Evolutionary conservation across 306 rosid species (phyloP).

Genomic region (Hylodesmum podocarpum): DNA sequence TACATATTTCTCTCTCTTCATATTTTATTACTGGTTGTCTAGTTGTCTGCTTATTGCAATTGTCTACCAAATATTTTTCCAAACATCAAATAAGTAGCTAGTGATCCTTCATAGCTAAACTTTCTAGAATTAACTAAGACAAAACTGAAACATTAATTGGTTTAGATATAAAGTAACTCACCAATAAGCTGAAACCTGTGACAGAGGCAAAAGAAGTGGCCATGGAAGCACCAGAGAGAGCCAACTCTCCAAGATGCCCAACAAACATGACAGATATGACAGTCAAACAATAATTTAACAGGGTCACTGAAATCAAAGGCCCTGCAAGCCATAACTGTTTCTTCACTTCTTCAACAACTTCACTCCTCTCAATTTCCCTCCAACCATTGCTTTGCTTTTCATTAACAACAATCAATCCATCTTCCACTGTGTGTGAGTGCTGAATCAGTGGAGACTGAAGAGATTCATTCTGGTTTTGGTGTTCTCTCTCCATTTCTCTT

Average conservation of each 20-base stretch:
- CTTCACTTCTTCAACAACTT: constrained; percentile 55
- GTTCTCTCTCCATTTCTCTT: constrained; percentile 41
- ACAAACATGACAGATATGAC: constrained; percentile 75
- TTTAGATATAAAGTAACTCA: constrained; percentile 23
- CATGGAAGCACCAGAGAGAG: constrained; percentile 82
- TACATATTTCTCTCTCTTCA: too few relatives aligned
- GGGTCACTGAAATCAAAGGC: constrained; percentile 53
- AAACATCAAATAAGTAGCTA: neutral
- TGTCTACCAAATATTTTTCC: too few relatives aligned
- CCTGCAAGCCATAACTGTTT: constrained; percentile 86
- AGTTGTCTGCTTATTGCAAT: too few relatives aligned
- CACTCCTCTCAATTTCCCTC: neutral
- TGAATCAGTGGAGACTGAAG: constrained; percentile 43
- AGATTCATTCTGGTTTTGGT: constrained; percentile 16
- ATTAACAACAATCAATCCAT: neutral
- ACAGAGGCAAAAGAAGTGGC: constrained; percentile 75
- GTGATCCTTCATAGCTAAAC: neutral
- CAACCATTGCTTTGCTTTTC: neutral
- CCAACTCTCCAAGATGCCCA: constrained; percentile 72
- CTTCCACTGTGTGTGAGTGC: neutral
- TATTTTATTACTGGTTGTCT: too few relatives aligned
- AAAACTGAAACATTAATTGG: neutral
- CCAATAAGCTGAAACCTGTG: constrained; percentile 73
- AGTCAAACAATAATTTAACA: constrained; percentile 46
- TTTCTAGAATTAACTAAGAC: neutral